Conservation (phyloP, 2,329 filamentous ascomycete genomes). For the Colletotrichum euphorbiae region DNA sequence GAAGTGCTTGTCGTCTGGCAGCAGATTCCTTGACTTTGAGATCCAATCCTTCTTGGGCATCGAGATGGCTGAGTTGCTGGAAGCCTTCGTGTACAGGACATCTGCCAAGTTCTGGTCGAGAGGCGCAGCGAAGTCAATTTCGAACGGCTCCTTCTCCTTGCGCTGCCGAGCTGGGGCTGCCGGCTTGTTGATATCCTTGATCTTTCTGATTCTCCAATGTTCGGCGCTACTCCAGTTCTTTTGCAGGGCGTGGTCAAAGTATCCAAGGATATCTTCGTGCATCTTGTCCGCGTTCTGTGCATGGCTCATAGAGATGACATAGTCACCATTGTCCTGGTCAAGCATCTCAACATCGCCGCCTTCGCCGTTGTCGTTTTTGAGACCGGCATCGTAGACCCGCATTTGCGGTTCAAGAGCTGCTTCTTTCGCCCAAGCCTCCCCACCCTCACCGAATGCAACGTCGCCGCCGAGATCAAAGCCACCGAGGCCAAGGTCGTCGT, state of each 20-base stretch:
- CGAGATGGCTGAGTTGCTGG: conserved; percentile 83
- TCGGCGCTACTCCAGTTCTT: conserved; percentile 99
- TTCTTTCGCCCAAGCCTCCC: conserved; percentile 94
- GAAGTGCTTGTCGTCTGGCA: conserved; percentile 98
- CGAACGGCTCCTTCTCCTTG: conserved; percentile 97
- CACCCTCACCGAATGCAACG: conserved; percentile 92
- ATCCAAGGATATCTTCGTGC: conserved; percentile 96
- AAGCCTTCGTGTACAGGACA: conserved; percentile 82
- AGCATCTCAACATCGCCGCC: conserved; percentile 67
- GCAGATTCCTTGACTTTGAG: conserved; percentile 89
- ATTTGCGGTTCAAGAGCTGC: conserved; percentile 88
- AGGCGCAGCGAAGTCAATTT: conserved; percentile 87
- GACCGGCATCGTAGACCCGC: conserved; percentile 76
- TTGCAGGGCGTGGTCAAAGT: conserved; percentile 95
- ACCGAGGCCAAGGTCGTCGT: conserved; percentile 71
- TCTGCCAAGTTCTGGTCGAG: conserved; percentile 79
- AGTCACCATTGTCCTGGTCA: conserved; percentile 76
- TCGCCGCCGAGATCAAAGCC: conserved; percentile 78
- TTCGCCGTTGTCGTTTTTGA: conserved; percentile 67
- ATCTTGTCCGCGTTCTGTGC: conserved; percentile 68
- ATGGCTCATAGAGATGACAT: conserved; percentile 82
- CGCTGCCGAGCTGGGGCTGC: conserved; percentile 71
- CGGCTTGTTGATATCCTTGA: conserved; percentile 81
- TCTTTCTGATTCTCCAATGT: conserved; percentile 96
- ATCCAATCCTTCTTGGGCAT: conserved; percentile 96